These are phyloP conservation scores for Phytophthora cactorum DNA, from an alignment of 352 stramenopile species.

Conservation along the genomic window DNA sequence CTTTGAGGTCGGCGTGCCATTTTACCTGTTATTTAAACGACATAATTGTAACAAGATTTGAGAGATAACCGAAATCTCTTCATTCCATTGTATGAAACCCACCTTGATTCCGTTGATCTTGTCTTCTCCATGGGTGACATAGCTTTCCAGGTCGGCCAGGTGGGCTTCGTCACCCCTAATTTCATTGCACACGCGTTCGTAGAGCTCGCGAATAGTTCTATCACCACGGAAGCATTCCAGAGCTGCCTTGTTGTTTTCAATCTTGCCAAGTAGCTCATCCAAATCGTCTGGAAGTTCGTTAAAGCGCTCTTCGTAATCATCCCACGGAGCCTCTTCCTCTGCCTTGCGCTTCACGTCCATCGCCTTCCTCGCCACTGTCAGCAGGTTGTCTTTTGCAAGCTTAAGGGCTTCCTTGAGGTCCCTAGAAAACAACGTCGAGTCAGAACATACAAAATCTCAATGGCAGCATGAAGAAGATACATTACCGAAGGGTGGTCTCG, in stretches of 20 bases:
- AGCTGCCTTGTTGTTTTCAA: constrained; percentile 87
- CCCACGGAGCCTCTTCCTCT: constrained; percentile 71
- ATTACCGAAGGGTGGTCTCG: constrained; percentile 53
- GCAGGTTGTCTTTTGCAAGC: constrained; percentile 68
- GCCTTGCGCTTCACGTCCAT: constrained; percentile 74
- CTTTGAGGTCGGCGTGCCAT: constrained; percentile 71
- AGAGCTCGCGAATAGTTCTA: constrained; percentile 74
- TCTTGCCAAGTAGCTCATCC: constrained; percentile 75
- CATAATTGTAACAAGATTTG: not conserved
- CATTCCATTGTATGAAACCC: constrained; percentile 2
- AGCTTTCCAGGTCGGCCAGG: constrained; percentile 64
- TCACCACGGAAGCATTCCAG: constrained; percentile 86
- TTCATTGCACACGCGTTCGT: constrained; percentile 65
- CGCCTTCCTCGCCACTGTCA: constrained; percentile 62
- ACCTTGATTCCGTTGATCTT: constrained; percentile 82
- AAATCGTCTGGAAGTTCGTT: constrained; percentile 70
- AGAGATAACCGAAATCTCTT: not conserved
- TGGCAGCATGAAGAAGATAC: not conserved
- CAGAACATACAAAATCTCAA: constrained; percentile 6
- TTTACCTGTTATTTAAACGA: constrained; percentile 42
- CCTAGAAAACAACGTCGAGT: constrained; percentile 22
- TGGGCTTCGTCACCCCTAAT: constrained; percentile 71
- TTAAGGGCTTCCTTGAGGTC: constrained; percentile 67
- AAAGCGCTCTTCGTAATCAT: constrained; percentile 71
- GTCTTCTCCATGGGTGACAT: constrained; percentile 68